A percentile compares a stretch with the other conserved stretches of the same genome.
phyloP scores from a whole-genome alignment of 805 yeast species.

The Metschnikowia proteae region DNA sequence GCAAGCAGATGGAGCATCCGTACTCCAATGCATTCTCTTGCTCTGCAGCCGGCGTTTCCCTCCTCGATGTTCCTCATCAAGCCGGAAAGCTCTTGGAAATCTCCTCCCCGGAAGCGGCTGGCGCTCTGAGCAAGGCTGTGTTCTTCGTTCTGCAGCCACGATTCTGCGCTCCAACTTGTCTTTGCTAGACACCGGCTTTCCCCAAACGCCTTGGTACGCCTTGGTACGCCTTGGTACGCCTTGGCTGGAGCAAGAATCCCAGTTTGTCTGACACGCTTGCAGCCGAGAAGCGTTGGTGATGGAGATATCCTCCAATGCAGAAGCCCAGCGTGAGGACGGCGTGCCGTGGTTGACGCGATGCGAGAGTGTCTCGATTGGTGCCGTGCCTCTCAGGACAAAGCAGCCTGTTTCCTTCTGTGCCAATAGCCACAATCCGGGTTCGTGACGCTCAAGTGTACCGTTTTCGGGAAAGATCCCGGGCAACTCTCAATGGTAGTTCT shows the following conservation, averaged over 20 bases:
- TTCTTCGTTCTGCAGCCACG: slow-evolving; percentile 97
- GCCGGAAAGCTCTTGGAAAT: slow-evolving; percentile 75
- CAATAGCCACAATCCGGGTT: slow-evolving; percentile 91
- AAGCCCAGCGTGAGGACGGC: slow-evolving; percentile 59
- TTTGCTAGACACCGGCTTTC: slow-evolving; percentile 41
- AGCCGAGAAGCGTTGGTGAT: slow-evolving; percentile 53
- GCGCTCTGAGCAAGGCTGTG: slow-evolving; percentile 84
- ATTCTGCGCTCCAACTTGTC: slow-evolving; percentile 47
- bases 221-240: too few species aligned
- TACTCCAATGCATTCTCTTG: slow-evolving; percentile 63
- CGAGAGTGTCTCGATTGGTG: slow-evolving; percentile 91
- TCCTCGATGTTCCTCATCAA: slow-evolving; percentile 91
- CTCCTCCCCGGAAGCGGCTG: too few species aligned
- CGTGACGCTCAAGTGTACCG: slow-evolving; percentile 98
- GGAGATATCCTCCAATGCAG: slow-evolving; percentile 55
- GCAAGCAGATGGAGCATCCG: slow-evolving; percentile 94
- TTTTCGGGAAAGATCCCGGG: slow-evolving; percentile 99
- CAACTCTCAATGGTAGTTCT: slow-evolving; percentile 91
- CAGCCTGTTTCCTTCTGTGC: slow-evolving; percentile 93
- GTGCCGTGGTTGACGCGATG: slow-evolving; percentile 55
- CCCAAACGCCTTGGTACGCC: slow-evolving; percentile 69
- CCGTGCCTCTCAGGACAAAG: slow-evolving; percentile 89
- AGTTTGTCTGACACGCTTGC: slow-evolving; percentile 48
- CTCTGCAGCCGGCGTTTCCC: slow-evolving; percentile 69
- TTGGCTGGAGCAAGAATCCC: too few species aligned